Conservation (phyloP, 225 moss, liverwort and hornwort genomes). For the Polytrichum formosum region DNA sequence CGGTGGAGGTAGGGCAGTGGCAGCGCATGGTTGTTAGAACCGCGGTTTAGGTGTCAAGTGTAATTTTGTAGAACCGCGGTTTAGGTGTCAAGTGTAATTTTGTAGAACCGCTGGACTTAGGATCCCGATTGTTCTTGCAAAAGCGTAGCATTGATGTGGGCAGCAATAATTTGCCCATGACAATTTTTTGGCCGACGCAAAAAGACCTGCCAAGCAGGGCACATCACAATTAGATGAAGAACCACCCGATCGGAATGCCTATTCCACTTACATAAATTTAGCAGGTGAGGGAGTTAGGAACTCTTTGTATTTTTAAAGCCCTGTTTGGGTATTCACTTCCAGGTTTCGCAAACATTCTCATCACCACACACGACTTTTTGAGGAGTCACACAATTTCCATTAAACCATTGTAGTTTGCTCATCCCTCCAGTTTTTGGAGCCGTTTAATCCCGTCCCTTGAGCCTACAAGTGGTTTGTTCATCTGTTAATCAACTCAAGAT, state of each 20-base stretch:
- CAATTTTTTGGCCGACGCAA: background rate
- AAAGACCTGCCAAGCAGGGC: conserved; percentile 16
- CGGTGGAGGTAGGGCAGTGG: conserved; percentile 2
- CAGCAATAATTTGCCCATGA: background rate
- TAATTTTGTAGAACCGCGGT: conserved; percentile 5
- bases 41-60: background rate
- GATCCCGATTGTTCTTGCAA: background rate
- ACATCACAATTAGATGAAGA: conserved; percentile 42
- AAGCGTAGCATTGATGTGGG: background rate
- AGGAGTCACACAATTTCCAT: too few relatives aligned
- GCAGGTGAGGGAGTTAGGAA: background rate
- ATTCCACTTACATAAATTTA: conserved; percentile 4
- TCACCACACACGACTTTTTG: too few relatives aligned
- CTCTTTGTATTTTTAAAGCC: conserved; percentile 5
- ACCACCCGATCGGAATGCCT: conserved; percentile 48
- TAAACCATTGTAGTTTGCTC: too few relatives aligned
- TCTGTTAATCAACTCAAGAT: too few relatives aligned
- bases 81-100: conserved; percentile 2
- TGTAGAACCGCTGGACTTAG: conserved; percentile 1
- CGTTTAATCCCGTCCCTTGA: too few relatives aligned
- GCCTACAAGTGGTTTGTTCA: too few relatives aligned
- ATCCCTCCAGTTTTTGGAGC: too few relatives aligned
- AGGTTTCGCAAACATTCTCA: too few relatives aligned
- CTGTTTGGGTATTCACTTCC: too few relatives aligned
- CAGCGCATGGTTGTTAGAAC: too few relatives aligned